phyloP scores from a whole-genome alignment of 2,329 filamentous ascomycete species.

The Teratosphaeria destructans region DNA sequence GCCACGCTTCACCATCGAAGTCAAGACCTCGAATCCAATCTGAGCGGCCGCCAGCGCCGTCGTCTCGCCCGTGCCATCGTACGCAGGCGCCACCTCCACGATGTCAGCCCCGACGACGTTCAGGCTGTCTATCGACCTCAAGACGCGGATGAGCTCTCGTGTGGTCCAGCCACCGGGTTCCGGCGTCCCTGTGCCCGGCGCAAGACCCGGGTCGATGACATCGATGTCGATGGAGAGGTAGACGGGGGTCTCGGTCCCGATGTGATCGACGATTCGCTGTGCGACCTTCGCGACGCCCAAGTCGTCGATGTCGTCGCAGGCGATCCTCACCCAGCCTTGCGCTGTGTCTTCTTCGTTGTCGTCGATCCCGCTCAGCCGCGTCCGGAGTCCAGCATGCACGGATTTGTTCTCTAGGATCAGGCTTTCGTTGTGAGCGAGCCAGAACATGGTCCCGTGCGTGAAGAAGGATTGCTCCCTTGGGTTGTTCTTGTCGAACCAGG shows the following conservation, averaged over 20 bases:
- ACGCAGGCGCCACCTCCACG: conserved; percentile 79
- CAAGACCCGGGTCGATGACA: conserved; percentile 62
- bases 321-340: conserved; percentile 71
- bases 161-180: conserved; percentile 90
- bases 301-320: conserved; percentile 81
- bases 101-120: conserved; percentile 85
- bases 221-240: conserved; percentile 77
- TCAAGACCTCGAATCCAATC: conserved; percentile 77
- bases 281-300: conserved; percentile 63
- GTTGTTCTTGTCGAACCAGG: conserved; percentile 50
- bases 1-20: conserved; percentile 56
- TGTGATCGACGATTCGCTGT: conserved; percentile 55
- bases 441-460: conserved; percentile 88
- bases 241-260: conserved; percentile 66
- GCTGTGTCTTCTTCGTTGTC: conserved; percentile 59
- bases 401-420: conserved; percentile 63
- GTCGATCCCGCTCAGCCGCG: conserved; percentile 58
- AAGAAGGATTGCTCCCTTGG: conserved; percentile 59
- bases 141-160: conserved; percentile 71
- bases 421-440: conserved; percentile 72
- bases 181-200: conserved; percentile 61
- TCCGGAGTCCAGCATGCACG: conserved; percentile 76
- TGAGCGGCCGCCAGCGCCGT: conserved; percentile 77
- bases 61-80: conserved; percentile 69
- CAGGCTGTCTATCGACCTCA: conserved; percentile 69